Percentiles rank a stretch among this genome's conserved stretches.
phyloP scores from a whole-genome alignment of 2,329 filamentous ascomycete species.

The Claviceps maximensis region DNA sequence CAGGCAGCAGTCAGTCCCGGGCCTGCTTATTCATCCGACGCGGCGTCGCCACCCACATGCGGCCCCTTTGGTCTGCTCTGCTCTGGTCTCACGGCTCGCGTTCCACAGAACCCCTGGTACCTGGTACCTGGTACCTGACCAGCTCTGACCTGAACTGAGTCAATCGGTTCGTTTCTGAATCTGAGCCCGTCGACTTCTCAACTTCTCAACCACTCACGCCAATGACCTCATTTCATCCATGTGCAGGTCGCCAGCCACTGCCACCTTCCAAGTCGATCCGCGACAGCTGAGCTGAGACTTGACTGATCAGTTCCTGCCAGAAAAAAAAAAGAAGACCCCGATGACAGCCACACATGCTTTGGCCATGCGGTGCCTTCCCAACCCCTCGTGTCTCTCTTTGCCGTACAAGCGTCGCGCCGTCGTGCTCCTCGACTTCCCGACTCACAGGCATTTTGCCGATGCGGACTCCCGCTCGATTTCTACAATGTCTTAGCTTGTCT shows the following conservation, averaged over 20 bases:
- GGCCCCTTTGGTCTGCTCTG: too few relatives aligned
- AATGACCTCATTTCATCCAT: not conserved
- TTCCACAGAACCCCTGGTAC: too few relatives aligned
- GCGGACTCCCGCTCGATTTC: not conserved
- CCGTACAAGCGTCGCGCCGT: not conserved
- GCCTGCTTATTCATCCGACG: not conserved
- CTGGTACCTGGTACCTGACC: too few relatives aligned
- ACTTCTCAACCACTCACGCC: too few relatives aligned
- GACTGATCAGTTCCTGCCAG: not conserved
- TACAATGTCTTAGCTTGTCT: not conserved
- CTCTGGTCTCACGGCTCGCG: too few relatives aligned
- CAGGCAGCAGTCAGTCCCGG: too few relatives aligned
- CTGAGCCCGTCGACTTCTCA: too few relatives aligned
- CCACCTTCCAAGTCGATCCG: not conserved
- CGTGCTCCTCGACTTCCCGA: not conserved
- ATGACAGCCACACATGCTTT: not conserved
- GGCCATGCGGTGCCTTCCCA: not conserved
- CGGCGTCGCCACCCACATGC: too few relatives aligned
- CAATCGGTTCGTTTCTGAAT: too few relatives aligned
- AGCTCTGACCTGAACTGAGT: too few relatives aligned
- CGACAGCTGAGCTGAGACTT: not conserved
- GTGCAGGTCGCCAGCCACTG: not conserved
- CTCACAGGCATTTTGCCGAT: not conserved
- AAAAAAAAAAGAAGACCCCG: not conserved
- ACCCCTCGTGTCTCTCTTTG: not conserved